These are phyloP conservation scores for Fomitopsis pinicola DNA, from an alignment of 1,284 basidiomycete genomes.

Conservation along the genomic window DNA sequence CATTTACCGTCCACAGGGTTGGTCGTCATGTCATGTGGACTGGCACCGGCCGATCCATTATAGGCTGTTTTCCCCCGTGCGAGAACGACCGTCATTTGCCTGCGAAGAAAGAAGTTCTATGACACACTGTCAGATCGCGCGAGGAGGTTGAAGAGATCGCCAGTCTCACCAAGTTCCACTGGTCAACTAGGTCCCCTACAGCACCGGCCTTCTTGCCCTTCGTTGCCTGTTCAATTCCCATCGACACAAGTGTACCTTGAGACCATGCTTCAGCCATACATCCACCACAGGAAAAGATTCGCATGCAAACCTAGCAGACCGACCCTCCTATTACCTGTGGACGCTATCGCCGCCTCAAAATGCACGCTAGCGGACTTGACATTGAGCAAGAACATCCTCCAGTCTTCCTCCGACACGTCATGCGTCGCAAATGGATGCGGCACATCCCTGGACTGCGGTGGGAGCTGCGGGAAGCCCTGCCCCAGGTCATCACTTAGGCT, in stretches of 20 bases:
- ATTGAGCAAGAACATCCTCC: slow-evolving; percentile 21
- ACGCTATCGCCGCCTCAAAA: background rate
- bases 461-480: slow-evolving; percentile 4
- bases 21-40: background rate
- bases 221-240: background rate
- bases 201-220: background rate
- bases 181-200: background rate
- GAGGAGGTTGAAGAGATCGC: background rate
- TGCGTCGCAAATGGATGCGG: slow-evolving; percentile 36
- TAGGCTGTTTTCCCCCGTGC: background rate
- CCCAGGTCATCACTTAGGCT: background rate
- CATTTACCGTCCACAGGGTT: background rate
- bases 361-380: slow-evolving; percentile 1
- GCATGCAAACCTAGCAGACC: background rate
- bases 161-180: background rate
- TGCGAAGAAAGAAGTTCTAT: background rate
- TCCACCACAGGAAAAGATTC: background rate
- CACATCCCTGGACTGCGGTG: slow-evolving; percentile 5
- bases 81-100: background rate
- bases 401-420: slow-evolving; percentile 34
- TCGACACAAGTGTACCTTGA: background rate
- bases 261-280: background rate
- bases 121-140: background rate
- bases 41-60: background rate
- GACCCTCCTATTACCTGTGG: background rate